Evolutionary conservation across 495 filamentous ascomycete genomes (phyloP).

Genomic region (Cudoniella acicularis): DNA sequence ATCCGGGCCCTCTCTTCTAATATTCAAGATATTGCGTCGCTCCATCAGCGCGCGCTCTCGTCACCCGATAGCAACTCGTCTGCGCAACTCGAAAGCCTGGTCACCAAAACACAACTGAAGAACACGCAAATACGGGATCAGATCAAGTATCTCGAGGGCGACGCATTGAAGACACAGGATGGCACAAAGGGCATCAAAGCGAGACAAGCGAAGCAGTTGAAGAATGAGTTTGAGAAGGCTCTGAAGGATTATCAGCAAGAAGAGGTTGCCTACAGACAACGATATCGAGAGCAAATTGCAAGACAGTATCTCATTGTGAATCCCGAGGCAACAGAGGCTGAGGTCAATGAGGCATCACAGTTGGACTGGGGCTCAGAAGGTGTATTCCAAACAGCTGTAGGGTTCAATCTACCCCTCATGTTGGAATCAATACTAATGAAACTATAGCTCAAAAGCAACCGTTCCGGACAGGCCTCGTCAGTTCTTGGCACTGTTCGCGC

Average conservation of each 20-base stretch:
- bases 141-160: slow-evolving; percentile 62
- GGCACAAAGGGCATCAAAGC: slow-evolving; percentile 52
- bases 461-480: slow-evolving; percentile 58
- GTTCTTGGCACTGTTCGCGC: slow-evolving; percentile 69
- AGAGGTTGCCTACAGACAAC: slow-evolving; percentile 59
- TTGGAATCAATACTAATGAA: slow-evolving; percentile 6
- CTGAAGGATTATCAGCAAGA: slow-evolving; percentile 60
- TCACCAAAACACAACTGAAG: slow-evolving; percentile 60
- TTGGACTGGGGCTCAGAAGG: slow-evolving; percentile 71
- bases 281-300: slow-evolving; percentile 67
- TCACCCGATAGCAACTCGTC: slow-evolving; percentile 45
- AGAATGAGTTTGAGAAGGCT: slow-evolving; percentile 59
- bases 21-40: slow-evolving; percentile 52
- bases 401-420: not conserved
- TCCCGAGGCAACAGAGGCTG: slow-evolving; percentile 61
- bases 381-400: slow-evolving; percentile 71
- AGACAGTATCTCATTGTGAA: slow-evolving; percentile 75
- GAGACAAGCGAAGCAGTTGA: slow-evolving; percentile 59
- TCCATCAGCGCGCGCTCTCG: slow-evolving; percentile 58
- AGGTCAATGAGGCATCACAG: slow-evolving; percentile 60
- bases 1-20: slow-evolving; percentile 52
- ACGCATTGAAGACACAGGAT: slow-evolving; percentile 54
- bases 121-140: slow-evolving; percentile 64
- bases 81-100: slow-evolving; percentile 42
- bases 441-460: slow-evolving; percentile 63